Base-by-base conservation (phyloP, 805 yeast species). In the Pichia nakasei region DNA sequence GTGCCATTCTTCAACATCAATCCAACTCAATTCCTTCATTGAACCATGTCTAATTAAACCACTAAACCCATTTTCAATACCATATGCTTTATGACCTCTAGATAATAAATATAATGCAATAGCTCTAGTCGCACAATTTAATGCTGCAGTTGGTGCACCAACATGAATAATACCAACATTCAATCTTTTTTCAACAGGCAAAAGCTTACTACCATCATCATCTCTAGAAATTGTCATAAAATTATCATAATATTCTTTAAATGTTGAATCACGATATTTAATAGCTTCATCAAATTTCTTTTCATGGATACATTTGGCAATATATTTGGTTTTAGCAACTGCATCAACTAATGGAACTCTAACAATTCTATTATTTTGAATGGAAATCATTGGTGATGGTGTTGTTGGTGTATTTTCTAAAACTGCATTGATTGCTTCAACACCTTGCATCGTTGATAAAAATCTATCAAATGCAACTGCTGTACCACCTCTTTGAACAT, bases 401-500 rank as follows among this genome's bases (percentile, higher is more conserved):
- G 91, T 84, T 1, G 79, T 82, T 24, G 96, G 96, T 9, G 95
- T 86, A 44, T 83, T 70, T 42, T 83, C 88, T 54, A 93, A 70
- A 18, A 93, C 91, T 2, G 97, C 97, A 48, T 83, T 81, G 19
- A 93, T 95, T 9, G 98, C 97, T 56, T 88, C 97, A 35, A 91
- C 96, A 65, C 97, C 98, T 70, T 93, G 98, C 53, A 91, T 64
- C 17, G 98, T 91, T 34, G 97, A 96, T 55, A 93, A 67, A 59
- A 83, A 65, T 60, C 98, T 78, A 64, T 93, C 98, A 56, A 75
- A 86, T 2, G 97, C 97, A 44, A 89, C 96, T 21, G 98, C 97
- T 38, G 95, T 78, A 65, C 98, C 98, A 69, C 98, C 98, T 67
- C 98, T 79, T 72, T 93, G 98, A 43, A 93, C 97, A 63, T 93